These are phyloP conservation scores for Peronospora destructor DNA, from an alignment of 352 stramenopile species.

Conservation along the genomic window DNA sequence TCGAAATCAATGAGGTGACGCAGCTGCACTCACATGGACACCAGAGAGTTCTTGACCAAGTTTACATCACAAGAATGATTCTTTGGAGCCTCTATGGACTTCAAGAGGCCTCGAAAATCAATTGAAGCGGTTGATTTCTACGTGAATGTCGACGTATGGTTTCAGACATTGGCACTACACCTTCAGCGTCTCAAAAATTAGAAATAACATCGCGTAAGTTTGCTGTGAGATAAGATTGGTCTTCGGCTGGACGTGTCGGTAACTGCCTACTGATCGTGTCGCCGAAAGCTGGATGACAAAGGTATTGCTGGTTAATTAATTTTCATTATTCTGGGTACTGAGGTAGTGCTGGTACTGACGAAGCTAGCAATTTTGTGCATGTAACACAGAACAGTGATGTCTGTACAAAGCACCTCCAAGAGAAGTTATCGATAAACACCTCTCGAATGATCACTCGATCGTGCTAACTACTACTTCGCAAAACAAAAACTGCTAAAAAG, in stretches of 20 bases:
- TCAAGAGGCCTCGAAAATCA: constrained; percentile 8
- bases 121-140: not conserved
- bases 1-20: constrained; percentile 2
- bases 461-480: constrained; percentile 29
- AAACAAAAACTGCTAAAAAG: constrained; percentile 44
- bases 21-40: constrained; percentile 4
- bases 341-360: too few relatives aligned
- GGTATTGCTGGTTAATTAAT: too few relatives aligned
- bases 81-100: constrained; percentile 17
- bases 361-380: too few relatives aligned
- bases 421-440: too few relatives aligned
- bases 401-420: too few relatives aligned
- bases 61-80: constrained; percentile 9
- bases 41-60: constrained; percentile 2
- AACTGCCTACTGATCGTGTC: constrained; percentile 8
- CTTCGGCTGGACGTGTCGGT: not conserved
- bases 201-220: constrained; percentile 12
- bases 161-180: not conserved
- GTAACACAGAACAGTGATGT: too few relatives aligned
- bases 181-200: constrained; percentile 2
- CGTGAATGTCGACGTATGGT: constrained; percentile 6
- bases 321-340: too few relatives aligned
- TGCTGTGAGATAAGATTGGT: not conserved
- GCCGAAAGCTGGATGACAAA: too few relatives aligned
- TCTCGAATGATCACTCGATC: too few relatives aligned